Evolutionary conservation across 78 protist genomes (phyloP).

Genomic region (Dictyostelium purpureum): DNA sequence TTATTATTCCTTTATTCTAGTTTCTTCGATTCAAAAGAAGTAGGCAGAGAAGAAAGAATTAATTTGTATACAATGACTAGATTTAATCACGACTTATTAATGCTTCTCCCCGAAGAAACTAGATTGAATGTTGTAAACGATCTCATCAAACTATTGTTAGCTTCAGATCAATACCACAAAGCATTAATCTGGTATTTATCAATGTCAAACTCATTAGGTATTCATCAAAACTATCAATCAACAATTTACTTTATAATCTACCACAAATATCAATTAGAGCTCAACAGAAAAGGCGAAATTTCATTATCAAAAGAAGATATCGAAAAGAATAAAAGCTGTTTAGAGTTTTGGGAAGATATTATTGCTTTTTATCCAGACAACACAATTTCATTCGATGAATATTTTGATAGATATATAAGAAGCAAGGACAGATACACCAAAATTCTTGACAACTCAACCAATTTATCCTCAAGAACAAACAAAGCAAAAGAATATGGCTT

Average conservation of each 20-base stretch:
- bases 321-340: no score
- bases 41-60: background rate
- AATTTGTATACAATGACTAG: background rate
- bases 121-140: background rate
- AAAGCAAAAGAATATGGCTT: background rate
- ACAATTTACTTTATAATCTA: no score
- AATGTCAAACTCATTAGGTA: background rate
- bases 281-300: no score
- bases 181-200: background rate
- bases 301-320: background rate
- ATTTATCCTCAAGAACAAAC: background rate
- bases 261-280: background rate
- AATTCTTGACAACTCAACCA: background rate
- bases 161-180: background rate
- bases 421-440: background rate
- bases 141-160: background rate
- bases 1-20: background rate
- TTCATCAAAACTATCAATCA: background rate
- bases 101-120: background rate
- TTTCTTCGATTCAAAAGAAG: background rate
- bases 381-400: background rate
- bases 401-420: background rate
- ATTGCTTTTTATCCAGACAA: background rate
- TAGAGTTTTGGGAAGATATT: no score
- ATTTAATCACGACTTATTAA: background rate